Percentiles rank a stretch among this genome's conserved stretches.
Conservation (phyloP, 257 asterid species). For the Penstemon eatonii region DNA sequence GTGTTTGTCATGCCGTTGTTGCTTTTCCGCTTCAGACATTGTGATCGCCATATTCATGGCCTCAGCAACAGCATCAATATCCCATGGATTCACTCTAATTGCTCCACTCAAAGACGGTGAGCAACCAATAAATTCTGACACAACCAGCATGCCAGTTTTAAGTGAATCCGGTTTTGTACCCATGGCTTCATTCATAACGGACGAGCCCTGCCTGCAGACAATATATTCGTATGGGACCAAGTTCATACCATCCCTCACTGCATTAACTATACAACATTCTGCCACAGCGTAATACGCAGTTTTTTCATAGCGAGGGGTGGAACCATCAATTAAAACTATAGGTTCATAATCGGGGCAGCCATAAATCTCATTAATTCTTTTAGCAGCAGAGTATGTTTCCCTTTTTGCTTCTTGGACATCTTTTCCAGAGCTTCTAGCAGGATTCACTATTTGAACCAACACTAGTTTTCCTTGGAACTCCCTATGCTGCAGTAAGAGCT, state of each 20-base stretch:
- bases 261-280: slow-evolving; percentile 91
- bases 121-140: slow-evolving; percentile 89
- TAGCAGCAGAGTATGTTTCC: slow-evolving; percentile 67
- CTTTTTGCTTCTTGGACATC: slow-evolving; percentile 82
- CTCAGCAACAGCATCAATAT: slow-evolving; percentile 84
- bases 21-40: slow-evolving; percentile 69
- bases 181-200: slow-evolving; percentile 47
- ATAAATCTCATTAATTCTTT: slow-evolving; percentile 59
- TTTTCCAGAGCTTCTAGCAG: slow-evolving; percentile 89
- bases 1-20: slow-evolving; percentile 84
- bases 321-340: slow-evolving; percentile 73
- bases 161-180: slow-evolving; percentile 48
- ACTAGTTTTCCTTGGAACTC: slow-evolving; percentile 58
- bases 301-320: slow-evolving; percentile 72
- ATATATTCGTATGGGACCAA: slow-evolving; percentile 85
- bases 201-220: slow-evolving; percentile 86
- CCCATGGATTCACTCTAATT: slow-evolving; percentile 94
- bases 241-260: slow-evolving; percentile 96
- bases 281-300: slow-evolving; percentile 88
- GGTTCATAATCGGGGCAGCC: slow-evolving; percentile 65
- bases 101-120: slow-evolving; percentile 94
- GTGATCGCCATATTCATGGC: slow-evolving; percentile 64
- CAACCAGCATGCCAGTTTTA: slow-evolving; percentile 80
- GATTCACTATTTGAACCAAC: slow-evolving; percentile 84
- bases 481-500: slow-evolving; percentile 55